These are phyloP conservation scores for Verticillium nubilum DNA, from an alignment of 2,329 filamentous ascomycete species.

Conservation along the genomic window DNA sequence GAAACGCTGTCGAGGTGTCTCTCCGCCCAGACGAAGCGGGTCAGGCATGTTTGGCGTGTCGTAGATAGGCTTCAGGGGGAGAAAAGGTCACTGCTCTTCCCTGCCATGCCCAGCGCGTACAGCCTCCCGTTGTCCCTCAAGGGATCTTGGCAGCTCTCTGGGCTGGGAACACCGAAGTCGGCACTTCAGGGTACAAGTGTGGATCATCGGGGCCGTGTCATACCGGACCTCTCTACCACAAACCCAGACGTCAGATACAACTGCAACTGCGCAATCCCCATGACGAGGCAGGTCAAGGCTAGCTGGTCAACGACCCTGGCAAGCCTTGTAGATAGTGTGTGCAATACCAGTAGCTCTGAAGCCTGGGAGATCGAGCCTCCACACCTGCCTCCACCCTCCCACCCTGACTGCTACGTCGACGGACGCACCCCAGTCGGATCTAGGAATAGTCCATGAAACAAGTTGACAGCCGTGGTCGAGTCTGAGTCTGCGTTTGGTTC, in stretches of 20 bases:
- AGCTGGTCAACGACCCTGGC: background rate
- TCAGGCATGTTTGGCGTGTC: background rate
- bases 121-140: background rate
- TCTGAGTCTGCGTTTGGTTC: constrained; percentile 2
- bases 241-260: constrained; percentile 1
- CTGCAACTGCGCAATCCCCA: constrained; percentile 5
- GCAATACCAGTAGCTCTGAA: background rate
- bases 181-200: background rate
- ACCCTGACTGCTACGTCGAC: constrained; percentile 7
- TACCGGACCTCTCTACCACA: background rate
- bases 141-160: background rate
- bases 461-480: constrained; percentile 9
- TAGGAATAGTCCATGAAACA: constrained; percentile 15
- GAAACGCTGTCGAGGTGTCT: background rate
- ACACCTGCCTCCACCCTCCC: constrained; percentile 9
- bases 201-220: background rate
- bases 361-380: constrained; percentile 7
- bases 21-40: background rate
- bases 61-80: background rate
- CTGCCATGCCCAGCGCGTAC: background rate
- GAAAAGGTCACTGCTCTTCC: too few species aligned
- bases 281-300: background rate
- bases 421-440: background rate
- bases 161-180: background rate
- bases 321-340: background rate